A percentile compares a stretch with the other conserved stretches of the same genome.
phyloP scores from a whole-genome alignment of 192 early-diverging fungal genomes.

The Paraglomus brasilianum region DNA sequence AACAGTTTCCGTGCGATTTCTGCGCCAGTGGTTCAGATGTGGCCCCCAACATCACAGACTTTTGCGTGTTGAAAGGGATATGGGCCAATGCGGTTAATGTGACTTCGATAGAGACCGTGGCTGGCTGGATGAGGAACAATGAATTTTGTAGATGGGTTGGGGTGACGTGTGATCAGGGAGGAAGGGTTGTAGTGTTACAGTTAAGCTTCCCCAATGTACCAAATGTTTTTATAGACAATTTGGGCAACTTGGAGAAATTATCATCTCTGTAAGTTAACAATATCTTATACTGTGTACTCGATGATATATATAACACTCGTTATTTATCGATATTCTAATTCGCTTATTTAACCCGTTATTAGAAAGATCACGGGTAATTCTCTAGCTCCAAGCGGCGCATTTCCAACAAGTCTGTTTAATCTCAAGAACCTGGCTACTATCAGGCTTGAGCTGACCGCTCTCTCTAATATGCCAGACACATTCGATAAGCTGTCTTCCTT shows the following conservation, averaged over 20 bases:
- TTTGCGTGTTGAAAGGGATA: slow-evolving; percentile 17
- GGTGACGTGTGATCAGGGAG: slow-evolving; percentile 14
- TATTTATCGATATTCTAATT: background rate
- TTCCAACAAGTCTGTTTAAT: background rate
- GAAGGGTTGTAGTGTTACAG: background rate
- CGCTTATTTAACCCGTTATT: background rate
- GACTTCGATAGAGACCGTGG: background rate
- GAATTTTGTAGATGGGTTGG: slow-evolving; percentile 20
- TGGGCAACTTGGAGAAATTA: slow-evolving; percentile 2
- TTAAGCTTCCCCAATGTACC: background rate
- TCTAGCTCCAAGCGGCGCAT: background rate
- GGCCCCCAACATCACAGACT: slow-evolving; percentile 10
- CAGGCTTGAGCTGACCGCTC: background rate
- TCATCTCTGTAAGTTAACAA: background rate
- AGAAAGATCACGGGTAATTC: background rate
- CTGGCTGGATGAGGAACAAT: background rate
- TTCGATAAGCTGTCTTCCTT: slow-evolving; percentile 18
- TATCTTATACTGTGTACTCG: background rate
- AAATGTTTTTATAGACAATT: background rate
- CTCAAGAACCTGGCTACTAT: background rate
- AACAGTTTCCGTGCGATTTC: slow-evolving; percentile 9
- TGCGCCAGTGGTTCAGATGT: background rate
- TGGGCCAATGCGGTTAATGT: background rate
- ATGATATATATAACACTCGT: background rate
- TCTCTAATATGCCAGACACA: background rate